Conservation (phyloP, 2,329 filamentous ascomycete species). For the Alternaria metachromatica region DNA sequence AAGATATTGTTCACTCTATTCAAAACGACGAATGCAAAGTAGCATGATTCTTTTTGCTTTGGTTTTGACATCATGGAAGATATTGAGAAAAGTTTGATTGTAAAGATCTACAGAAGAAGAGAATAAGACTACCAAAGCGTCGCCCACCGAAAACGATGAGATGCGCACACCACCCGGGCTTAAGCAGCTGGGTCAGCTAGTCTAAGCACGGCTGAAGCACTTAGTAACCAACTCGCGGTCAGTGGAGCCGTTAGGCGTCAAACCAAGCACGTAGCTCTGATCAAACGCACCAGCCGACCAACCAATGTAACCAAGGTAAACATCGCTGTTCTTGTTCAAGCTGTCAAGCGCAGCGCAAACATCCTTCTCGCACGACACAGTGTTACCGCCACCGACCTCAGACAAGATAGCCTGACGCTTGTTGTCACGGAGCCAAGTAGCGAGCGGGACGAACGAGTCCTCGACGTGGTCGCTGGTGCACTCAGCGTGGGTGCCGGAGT, state of each 20-base stretch:
- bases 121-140: not conserved
- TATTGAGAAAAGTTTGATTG: not conserved
- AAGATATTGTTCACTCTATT: too few species aligned
- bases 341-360: slow-evolving; percentile 44
- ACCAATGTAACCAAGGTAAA: slow-evolving; percentile 38
- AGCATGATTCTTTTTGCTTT: too few species aligned
- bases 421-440: slow-evolving; percentile 47
- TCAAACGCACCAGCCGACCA: slow-evolving; percentile 43
- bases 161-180: too few species aligned
- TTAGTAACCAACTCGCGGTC: not conserved
- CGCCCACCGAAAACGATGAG: not conserved
- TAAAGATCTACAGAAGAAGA: not conserved
- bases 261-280: slow-evolving; percentile 29
- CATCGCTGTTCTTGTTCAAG: slow-evolving; percentile 40
- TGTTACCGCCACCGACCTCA: slow-evolving; percentile 52
- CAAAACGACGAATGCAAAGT: too few species aligned
- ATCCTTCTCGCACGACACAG: slow-evolving; percentile 40
- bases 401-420: slow-evolving; percentile 49
- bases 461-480: slow-evolving; percentile 38
- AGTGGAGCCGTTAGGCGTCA: slow-evolving; percentile 22
- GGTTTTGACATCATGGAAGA: too few species aligned
- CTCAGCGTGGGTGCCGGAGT: slow-evolving; percentile 45
- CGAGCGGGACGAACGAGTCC: slow-evolving; percentile 44
- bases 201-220: not conserved
- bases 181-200: too few species aligned